phyloP scores from a whole-genome alignment of 2,329 filamentous ascomycete species.

The Phialemoniopsis sp. region DNA sequence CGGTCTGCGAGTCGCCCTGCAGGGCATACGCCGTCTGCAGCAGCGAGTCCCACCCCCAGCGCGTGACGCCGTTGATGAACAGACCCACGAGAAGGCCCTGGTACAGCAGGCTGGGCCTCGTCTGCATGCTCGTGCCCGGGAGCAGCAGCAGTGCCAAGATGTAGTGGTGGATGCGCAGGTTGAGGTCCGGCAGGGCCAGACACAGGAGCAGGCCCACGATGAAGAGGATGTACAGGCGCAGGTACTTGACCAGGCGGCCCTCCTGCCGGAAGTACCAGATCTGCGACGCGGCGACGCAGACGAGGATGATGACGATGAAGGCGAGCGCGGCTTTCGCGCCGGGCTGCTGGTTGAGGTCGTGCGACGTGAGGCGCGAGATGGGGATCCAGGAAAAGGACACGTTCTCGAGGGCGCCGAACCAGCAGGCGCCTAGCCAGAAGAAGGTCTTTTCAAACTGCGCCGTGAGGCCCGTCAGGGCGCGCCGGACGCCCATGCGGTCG shows the following conservation, averaged over 20 bases:
- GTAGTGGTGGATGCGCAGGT: conserved; percentile 91
- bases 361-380: conserved; percentile 83
- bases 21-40: conserved; percentile 76
- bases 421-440: conserved; percentile 84
- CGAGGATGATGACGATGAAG: conserved; percentile 68
- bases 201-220: conserved; percentile 63
- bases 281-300: conserved; percentile 67
- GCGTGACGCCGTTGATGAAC: conserved; percentile 88
- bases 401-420: conserved; percentile 89
- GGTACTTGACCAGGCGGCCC: conserved; percentile 71
- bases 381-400: conserved; percentile 95
- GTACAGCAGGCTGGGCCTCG: conserved; percentile 76
- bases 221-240: conserved; percentile 73
- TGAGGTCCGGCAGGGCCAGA: conserved; percentile 69
- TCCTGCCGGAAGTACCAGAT: conserved; percentile 84
- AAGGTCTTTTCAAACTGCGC: conserved; percentile 88
- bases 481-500: conserved; percentile 72
- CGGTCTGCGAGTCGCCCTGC: conserved; percentile 61
- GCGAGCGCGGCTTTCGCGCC: conserved; percentile 81
- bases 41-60: conserved; percentile 90
- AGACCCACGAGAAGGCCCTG: conserved; percentile 87
- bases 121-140: conserved; percentile 85
- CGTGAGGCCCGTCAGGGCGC: conserved; percentile 66
- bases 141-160: conserved; percentile 83
- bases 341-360: conserved; percentile 84